Percentiles rank a stretch among this genome's conserved stretches.
phyloP scores from a whole-genome alignment of 2,329 filamentous ascomycete species.

The Fusarium hainanense region DNA sequence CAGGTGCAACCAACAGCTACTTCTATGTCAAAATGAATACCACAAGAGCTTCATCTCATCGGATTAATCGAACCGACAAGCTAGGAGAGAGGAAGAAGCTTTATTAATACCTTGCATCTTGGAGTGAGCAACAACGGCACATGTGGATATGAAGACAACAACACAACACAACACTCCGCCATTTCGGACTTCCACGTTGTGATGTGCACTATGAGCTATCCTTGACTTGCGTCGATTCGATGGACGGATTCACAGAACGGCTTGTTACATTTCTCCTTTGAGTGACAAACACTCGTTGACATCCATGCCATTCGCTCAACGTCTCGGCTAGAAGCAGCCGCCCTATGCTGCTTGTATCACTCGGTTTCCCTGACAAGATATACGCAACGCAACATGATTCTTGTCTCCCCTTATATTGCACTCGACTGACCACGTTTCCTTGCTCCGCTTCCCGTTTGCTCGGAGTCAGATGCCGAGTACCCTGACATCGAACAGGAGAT shows the following conservation, averaged over 20 bases:
- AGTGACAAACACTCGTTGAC: conserved; percentile 26
- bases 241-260: conserved; percentile 28
- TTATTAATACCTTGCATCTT: neutral
- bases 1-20: neutral
- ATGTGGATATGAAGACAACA: neutral
- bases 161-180: neutral
- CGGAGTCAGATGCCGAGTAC: conserved; percentile 25
- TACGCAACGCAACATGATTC: neutral
- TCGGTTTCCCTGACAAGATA: conserved; percentile 32
- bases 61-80: neutral
- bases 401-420: conserved; percentile 13
- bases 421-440: conserved; percentile 27
- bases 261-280: conserved; percentile 30
- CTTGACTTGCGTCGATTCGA: neutral
- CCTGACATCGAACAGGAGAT: neutral
- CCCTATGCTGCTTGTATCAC: conserved; percentile 30
- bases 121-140: neutral
- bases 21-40: neutral
- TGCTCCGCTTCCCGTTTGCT: conserved; percentile 23
- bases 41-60: neutral
- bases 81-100: neutral
- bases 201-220: neutral
- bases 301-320: conserved; percentile 16
- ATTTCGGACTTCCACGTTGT: conserved; percentile 9
- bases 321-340: conserved; percentile 35